Percentiles rank a stretch among this genome's conserved stretches.
phyloP scores from a whole-genome alignment of 768 basidiomycete genomes.

The Serendipita indica region DNA sequence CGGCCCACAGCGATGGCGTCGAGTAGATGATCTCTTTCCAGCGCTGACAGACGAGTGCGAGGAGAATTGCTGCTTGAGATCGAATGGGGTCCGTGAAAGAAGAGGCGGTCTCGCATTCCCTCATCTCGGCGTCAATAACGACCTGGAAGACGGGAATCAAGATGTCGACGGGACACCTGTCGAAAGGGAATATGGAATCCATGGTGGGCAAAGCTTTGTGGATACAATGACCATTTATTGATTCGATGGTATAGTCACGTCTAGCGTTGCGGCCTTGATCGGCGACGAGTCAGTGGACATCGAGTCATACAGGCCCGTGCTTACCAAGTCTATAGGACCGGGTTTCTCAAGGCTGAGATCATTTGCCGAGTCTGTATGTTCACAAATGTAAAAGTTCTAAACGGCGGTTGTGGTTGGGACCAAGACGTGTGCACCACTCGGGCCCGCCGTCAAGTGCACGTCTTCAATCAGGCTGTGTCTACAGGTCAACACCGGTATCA shows the following conservation, averaged over 20 bases:
- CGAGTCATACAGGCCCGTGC: too few relatives aligned
- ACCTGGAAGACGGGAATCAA: neutral
- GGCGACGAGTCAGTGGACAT: neutral
- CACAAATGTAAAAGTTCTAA: too few relatives aligned
- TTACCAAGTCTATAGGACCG: too few relatives aligned
- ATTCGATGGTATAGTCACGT: neutral
- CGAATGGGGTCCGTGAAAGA: neutral
- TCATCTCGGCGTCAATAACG: neutral
- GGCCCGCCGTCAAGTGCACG: too few relatives aligned
- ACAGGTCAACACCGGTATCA: neutral
- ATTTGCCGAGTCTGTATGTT: neutral
- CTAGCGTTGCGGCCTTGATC: neutral
- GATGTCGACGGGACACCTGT: neutral
- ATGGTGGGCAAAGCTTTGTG: neutral
- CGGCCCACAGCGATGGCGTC: neutral
- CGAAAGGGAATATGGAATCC: neutral
- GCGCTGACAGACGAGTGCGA: neutral
- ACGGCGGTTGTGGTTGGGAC: too few relatives aligned
- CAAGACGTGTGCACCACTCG: too few relatives aligned
- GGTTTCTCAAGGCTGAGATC: neutral
- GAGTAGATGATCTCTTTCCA: neutral
- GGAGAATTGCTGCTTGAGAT: neutral
- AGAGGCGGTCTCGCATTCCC: too few relatives aligned
- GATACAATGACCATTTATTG: neutral
- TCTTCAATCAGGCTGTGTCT: neutral